Percentiles rank a stretch among this genome's conserved stretches.
Conservation (phyloP, 139 green algal species). For the Trebouxia sp. region DNA sequence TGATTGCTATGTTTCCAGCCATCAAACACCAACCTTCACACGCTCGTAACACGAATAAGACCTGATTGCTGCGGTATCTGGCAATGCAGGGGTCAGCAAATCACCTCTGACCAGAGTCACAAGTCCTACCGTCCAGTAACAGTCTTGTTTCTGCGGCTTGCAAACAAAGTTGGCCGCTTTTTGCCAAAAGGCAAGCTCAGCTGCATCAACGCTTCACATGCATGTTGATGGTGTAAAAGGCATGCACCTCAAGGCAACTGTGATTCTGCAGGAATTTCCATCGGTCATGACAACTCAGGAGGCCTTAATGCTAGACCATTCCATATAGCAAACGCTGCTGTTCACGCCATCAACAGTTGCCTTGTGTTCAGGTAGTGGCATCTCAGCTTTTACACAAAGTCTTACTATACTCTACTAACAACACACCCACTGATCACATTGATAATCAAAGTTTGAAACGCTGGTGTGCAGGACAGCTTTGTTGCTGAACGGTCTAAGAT, state of each 20-base stretch:
- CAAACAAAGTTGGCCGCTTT: not conserved
- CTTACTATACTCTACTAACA: no score
- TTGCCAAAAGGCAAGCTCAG: conserved; percentile 5
- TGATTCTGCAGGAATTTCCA: no score
- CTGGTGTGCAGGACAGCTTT: not conserved
- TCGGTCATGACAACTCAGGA: conserved; percentile 34
- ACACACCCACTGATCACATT: conserved; percentile 4
- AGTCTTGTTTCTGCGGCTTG: conserved; percentile 57
- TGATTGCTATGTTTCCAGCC: not conserved
- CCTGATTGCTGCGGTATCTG: no score
- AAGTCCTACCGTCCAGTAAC: conserved; percentile 82
- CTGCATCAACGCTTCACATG: no score
- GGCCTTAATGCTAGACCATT: conserved; percentile 61
- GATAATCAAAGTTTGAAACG: no score
- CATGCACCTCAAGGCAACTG: no score
- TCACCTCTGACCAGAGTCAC: conserved; percentile 65
- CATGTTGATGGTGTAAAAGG: no score
- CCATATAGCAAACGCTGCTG: conserved; percentile 54
- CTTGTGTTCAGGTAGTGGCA: conserved; percentile 48
- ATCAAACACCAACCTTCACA: no score
- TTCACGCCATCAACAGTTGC: conserved; percentile 57
- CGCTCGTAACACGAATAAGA: no score
- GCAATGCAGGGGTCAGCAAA: conserved; percentile 75
- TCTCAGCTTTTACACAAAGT: no score
- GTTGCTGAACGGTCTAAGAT: not conserved